Base-by-base conservation (phyloP, 805 yeast genomes). In the Teunomyces kruisii region DNA sequence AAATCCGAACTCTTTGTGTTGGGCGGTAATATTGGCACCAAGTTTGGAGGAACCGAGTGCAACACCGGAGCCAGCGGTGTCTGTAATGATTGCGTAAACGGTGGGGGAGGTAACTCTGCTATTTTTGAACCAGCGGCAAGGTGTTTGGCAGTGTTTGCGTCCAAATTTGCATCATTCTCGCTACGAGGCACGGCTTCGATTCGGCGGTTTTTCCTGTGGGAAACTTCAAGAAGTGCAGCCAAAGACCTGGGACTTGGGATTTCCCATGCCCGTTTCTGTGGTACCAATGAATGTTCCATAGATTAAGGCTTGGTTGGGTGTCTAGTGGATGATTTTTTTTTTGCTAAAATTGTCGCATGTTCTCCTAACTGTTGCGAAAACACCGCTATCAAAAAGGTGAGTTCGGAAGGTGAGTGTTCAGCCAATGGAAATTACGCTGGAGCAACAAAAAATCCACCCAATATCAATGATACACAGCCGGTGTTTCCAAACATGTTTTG, bases 41-140 rank as follows among this genome's bases (percentile, higher is more conserved):
- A 60, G n/a, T 52, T 50, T 13, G 64, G 55, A 1, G 76, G 76
- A n/a, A 68, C 59, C 9, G 65, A 57, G 45, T 72, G 73, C 16
- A 65, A 47, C 13, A 44, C 28, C 8, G 48, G 42, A 8, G 32
- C 30, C 22, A 9, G 31, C 9, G 14, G 31, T 15, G 30, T 28
- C 12, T 27, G 33, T 6, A 28, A 10, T 16, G 17, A 10, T 37
- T 37, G 32, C 4, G 32, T 27, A 26, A 27, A 26, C 9, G 32
- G 40, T 4, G 32, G 32, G 10, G 40, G 32, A 7, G 22, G 40
- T 16, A 37, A 14, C 9, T 15, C 24, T 8, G 19, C 24, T 9
- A 28, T 2, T 14, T 13, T 26, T 15, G 13, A 10, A 12, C 40
- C 24, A 26, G 22, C 32, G 12, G 16, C 32, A n/a, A 27, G 14